Conservation (phyloP, 2,329 filamentous ascomycete genomes). For the Talaromyces amestolkiae region DNA sequence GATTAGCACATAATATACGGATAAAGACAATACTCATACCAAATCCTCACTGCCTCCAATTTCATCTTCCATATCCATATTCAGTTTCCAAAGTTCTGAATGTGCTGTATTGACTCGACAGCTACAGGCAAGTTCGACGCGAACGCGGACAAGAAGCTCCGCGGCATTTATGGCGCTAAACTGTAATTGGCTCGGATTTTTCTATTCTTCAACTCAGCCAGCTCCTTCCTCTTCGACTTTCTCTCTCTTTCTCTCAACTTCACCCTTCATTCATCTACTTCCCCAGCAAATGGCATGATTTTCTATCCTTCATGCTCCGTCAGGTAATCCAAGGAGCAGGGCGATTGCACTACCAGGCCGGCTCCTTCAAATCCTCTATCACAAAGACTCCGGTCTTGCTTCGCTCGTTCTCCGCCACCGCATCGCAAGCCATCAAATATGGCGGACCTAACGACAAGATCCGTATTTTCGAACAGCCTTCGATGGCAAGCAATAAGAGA, state of each 20-base stretch:
- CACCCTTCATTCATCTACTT: background rate
- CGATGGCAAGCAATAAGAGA: slow-evolving; percentile 35
- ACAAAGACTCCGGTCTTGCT: slow-evolving; percentile 23
- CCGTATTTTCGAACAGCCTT: slow-evolving; percentile 45
- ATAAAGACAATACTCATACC: background rate
- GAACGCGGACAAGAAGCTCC: slow-evolving; percentile 16
- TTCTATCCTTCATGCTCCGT: slow-evolving; percentile 43
- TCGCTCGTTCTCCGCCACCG: slow-evolving; percentile 34
- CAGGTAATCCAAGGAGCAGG: slow-evolving; percentile 44
- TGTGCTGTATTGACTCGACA: background rate
- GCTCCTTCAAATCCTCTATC: slow-evolving; percentile 31
- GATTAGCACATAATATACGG: background rate
- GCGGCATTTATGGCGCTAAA: slow-evolving; percentile 17
- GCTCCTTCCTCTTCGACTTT: background rate
- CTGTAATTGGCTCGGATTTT: slow-evolving; percentile 12
- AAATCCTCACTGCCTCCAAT: background rate
- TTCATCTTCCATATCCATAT: slow-evolving; percentile 10
- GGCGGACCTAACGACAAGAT: slow-evolving; percentile 43
- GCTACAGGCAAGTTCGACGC: background rate
- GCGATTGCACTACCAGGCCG: slow-evolving; percentile 43
- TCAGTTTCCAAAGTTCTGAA: background rate
- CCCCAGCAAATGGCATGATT: slow-evolving; percentile 33
- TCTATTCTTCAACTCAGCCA: background rate
- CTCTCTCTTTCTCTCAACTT: background rate
- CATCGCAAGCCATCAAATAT: slow-evolving; percentile 30